Evolutionary conservation across 129 eudicot species (phyloP), one percentile per base, ranked within the genome.

Genomic region (Pulicaria dysenterica): DNA sequence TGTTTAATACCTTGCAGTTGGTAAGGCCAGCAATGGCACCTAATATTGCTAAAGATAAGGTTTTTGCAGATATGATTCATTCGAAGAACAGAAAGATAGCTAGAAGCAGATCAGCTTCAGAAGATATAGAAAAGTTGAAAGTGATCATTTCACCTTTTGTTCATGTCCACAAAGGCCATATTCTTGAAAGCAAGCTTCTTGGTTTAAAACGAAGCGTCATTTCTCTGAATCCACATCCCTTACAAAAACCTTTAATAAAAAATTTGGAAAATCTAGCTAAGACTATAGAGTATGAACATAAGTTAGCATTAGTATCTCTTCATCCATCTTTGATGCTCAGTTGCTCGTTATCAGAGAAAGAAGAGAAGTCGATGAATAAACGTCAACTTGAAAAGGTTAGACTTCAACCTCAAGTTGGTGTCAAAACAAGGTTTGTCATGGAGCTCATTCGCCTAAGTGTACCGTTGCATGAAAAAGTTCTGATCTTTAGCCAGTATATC

Each of bases 401-500:
- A 40, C 69, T 70, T 4, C 41, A 77, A 3, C 82, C 85, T 6
- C 50, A 61, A 57, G 67, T 46, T 5, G 94, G 96, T 4, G 87
- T 77, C 8, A 92, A 92, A 68, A 85, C 91, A 8, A 81, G 70
- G 56, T 92, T 88, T 48, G 53, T 89, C n/a, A 72, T 79, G 74
- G 88, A 83, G 67, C 70, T 92, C 4, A 64, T 85, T 7, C 83
- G 85, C 15, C 81, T 84, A 4, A 61, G 97, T 47, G 50, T 55
- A 1, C 70, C 71, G 0, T 4, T 58, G 41, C 7, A 68, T 1
- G 97, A 92, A 36, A 92, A 86, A 58, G 83, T 86, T 3, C 50
- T 92, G 60, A 67, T 92, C 56, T 89, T 89, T 66, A 83, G 94
- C 67, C 95, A 86, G 14, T 86, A 58, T 55, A 55, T 81, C n/a